phyloP scores from a whole-genome alignment of 768 basidiomycete genomes.

The Trametes cinnabarina region DNA sequence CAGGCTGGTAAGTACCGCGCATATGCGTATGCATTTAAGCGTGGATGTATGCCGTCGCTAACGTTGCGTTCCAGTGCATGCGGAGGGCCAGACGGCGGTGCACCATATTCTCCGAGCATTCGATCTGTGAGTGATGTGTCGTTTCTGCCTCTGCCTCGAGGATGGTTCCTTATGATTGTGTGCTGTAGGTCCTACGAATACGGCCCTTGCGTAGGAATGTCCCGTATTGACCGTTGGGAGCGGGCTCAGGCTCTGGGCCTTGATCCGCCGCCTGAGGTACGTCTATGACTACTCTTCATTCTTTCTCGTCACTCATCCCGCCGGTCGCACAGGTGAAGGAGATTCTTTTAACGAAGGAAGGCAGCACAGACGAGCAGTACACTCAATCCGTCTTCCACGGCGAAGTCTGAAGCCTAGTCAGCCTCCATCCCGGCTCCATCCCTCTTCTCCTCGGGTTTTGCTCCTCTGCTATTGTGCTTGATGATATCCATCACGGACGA shows the following conservation, averaged over 20 bases:
- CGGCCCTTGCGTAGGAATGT: slow-evolving; percentile 76
- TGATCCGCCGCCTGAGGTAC: slow-evolving; percentile 74
- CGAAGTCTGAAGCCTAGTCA: slow-evolving; percentile 13
- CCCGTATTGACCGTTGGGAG: slow-evolving; percentile 87
- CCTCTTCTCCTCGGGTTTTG: neutral
- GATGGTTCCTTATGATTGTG: too few species aligned
- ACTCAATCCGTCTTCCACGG: slow-evolving; percentile 56
- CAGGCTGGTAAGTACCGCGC: slow-evolving; percentile 52
- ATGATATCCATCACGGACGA: neutral
- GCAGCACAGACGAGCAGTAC: slow-evolving; percentile 50
- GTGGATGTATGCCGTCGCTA: too few species aligned
- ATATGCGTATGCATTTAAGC: neutral
- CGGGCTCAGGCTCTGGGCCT: slow-evolving; percentile 76
- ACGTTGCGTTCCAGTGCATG: slow-evolving; percentile 61
- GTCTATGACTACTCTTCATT: slow-evolving; percentile 27
- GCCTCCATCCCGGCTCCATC: neutral
- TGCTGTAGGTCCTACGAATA: slow-evolving; percentile 80
- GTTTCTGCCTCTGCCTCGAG: neutral
- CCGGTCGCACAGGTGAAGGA: slow-evolving; percentile 58
- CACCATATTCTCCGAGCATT: slow-evolving; percentile 77
- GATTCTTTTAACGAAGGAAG: slow-evolving; percentile 72
- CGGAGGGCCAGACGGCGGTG: slow-evolving; percentile 55
- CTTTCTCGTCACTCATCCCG: neutral
- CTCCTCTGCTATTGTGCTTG: neutral
- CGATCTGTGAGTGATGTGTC: slow-evolving; percentile 50